phyloP scores from a whole-genome alignment of 2,329 filamentous ascomycete species.

The Colletotrichum neosansevieriae region DNA sequence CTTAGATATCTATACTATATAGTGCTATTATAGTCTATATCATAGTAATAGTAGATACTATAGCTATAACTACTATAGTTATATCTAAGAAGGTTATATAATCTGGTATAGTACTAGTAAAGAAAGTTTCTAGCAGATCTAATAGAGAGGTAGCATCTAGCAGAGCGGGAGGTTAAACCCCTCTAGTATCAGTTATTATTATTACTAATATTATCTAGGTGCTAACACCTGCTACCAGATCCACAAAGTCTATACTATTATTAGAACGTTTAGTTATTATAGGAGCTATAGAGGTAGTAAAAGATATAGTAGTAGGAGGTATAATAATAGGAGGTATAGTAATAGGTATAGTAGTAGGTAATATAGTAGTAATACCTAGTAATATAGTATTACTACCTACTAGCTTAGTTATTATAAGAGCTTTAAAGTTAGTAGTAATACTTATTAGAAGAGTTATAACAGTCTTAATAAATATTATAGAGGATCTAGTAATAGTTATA shows the following conservation, averaged over 20 bases:
- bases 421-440: conserved; percentile 9
- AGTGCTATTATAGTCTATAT: conserved; percentile 3
- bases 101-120: neutral
- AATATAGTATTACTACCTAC: neutral
- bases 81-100: neutral
- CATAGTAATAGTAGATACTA: conserved; percentile 1
- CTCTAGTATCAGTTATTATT: neutral
- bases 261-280: neutral
- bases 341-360: neutral
- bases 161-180: neutral
- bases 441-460: conserved; percentile 1
- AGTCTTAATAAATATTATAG: neutral
- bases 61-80: neutral
- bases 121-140: neutral
- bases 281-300: neutral
- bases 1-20: conserved; percentile 1
- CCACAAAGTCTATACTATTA: neutral
- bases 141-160: neutral
- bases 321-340: neutral
- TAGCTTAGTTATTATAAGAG: neutral
- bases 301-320: neutral
- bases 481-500: neutral
- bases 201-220: neutral
- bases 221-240: neutral
- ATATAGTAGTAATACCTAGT: neutral